These are phyloP conservation scores for Hyphopichia buzzinii DNA, from an alignment of 1,139 yeast species.

Conservation along the genomic window DNA sequence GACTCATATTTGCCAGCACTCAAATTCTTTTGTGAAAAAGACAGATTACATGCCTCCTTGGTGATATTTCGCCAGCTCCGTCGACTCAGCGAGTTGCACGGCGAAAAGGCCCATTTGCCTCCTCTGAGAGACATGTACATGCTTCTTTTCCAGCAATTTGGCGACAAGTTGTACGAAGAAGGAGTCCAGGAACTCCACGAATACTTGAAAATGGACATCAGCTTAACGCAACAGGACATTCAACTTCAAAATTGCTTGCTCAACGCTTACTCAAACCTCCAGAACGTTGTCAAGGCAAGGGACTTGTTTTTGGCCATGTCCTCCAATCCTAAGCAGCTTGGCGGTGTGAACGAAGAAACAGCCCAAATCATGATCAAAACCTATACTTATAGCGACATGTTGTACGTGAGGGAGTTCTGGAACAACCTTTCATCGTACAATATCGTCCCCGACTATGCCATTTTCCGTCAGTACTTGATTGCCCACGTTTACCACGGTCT, in stretches of 20 bases:
- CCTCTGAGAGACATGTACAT: slow-evolving; percentile 71
- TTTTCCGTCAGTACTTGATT: slow-evolving; percentile 62
- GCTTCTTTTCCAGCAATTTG: slow-evolving; percentile 61
- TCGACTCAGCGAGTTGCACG: slow-evolving; percentile 54
- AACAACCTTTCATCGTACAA: slow-evolving; percentile 54
- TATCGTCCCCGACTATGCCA: slow-evolving; percentile 53
- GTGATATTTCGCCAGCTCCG: slow-evolving; percentile 64
- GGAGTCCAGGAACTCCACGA: slow-evolving; percentile 70
- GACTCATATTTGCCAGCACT: slow-evolving; percentile 62
- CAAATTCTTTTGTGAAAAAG: slow-evolving; percentile 54
- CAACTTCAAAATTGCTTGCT: slow-evolving; percentile 60
- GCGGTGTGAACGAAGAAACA: slow-evolving; percentile 67
- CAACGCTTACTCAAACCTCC: slow-evolving; percentile 64
- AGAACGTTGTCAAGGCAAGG: slow-evolving; percentile 57
- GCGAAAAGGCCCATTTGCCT: slow-evolving; percentile 39
- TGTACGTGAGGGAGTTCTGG: slow-evolving; percentile 66
- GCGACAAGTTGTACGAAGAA: slow-evolving; percentile 57
- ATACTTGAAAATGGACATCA: slow-evolving; percentile 62
- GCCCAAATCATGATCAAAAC: slow-evolving; percentile 72
- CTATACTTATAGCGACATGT: slow-evolving; percentile 56
- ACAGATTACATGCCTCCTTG: slow-evolving; percentile 64
- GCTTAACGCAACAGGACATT: slow-evolving; percentile 54
- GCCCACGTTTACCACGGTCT: slow-evolving; percentile 74
- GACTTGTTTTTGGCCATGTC: slow-evolving; percentile 62
- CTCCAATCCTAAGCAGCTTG: slow-evolving; percentile 45